Base-by-base conservation (phyloP, 2,329 filamentous ascomycete genomes). In the Verticillium klebahnii region DNA sequence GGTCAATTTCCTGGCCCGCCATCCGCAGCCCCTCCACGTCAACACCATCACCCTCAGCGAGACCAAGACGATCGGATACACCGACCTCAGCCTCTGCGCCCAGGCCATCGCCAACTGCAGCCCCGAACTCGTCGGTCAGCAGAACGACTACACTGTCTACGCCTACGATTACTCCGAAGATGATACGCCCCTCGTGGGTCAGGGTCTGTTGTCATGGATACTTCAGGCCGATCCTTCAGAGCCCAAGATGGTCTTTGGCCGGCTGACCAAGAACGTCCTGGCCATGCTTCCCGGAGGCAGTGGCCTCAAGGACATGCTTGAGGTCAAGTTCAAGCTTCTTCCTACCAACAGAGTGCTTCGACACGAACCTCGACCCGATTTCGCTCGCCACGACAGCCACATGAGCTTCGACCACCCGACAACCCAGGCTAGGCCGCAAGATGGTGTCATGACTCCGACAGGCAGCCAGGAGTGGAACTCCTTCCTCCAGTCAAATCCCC, bases 81-180 rank as follows among this genome's bases (percentile, higher is more conserved):
- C 97, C 67, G 93, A 97, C 74, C 82, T 98, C 60, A 89, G 89
- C 67, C 89, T 89, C 65, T 98, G 95, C 75, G 86, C 97, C 56
- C 88, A 94, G 73, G 91, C 93, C 61, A 89, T 99, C 63, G 79
- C 81, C 29, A 80, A 86, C 61, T 85, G 83, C 78, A 98, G 95
- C 72, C 95, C 95, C 40, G 95, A 99, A 77, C 84, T 99, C 56
- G 80, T 93, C 56, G 85, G 71, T 81, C 89, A 80, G 73, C 89
- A 63, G 82, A 78, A 85, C 75, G 93, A 99, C 77, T 99, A 95
- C 77, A 95, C 93, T n/a, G 88, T 99, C 61, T 99, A 99, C 76
- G 93, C 94, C 34, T 92, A 92, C 78, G 95, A 99, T 75, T 98
- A 94, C 75, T 97, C 95, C 14, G 95, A 99, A 77, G 91, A 91